Evolutionary conservation across 805 yeast species (phyloP).

Genomic region (Yarrowia yakushimensis): DNA sequence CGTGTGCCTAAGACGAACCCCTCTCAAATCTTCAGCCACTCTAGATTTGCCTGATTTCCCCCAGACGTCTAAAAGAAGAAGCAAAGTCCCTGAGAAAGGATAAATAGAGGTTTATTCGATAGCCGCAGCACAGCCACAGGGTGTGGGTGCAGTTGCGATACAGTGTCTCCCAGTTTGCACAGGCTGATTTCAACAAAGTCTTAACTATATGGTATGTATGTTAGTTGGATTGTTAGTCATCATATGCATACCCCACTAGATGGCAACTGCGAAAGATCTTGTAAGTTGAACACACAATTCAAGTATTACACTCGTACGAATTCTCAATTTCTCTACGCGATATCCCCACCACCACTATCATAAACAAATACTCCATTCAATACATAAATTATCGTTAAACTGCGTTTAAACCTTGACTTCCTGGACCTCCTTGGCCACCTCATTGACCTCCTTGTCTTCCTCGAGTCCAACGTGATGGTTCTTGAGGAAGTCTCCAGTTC

Average conservation of each 20-base stretch:
- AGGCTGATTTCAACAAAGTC: too few species aligned
- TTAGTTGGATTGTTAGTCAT: too few species aligned
- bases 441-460: not conserved
- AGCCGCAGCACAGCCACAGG: not conserved
- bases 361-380: not conserved
- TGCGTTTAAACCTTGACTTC: not conserved
- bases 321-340: too few species aligned
- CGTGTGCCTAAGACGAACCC: not conserved
- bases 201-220: too few species aligned
- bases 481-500: slow-evolving; percentile 17
- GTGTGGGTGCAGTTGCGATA: too few species aligned
- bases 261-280: too few species aligned
- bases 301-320: too few species aligned
- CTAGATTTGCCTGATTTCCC: not conserved
- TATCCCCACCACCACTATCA: too few species aligned
- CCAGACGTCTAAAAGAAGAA: not conserved
- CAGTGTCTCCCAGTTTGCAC: too few species aligned
- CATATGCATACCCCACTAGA: too few species aligned
- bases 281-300: too few species aligned
- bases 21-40: slow-evolving; percentile 20
- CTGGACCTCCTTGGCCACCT: slow-evolving; percentile 3
- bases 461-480: slow-evolving; percentile 15
- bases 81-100: not conserved
- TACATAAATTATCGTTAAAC: not conserved
- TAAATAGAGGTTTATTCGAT: not conserved